Percentiles rank a stretch among this genome's conserved stretches.
These are phyloP conservation scores for Glycine soja DNA, from an alignment of 306 rosid species.

Conservation along the genomic window DNA sequence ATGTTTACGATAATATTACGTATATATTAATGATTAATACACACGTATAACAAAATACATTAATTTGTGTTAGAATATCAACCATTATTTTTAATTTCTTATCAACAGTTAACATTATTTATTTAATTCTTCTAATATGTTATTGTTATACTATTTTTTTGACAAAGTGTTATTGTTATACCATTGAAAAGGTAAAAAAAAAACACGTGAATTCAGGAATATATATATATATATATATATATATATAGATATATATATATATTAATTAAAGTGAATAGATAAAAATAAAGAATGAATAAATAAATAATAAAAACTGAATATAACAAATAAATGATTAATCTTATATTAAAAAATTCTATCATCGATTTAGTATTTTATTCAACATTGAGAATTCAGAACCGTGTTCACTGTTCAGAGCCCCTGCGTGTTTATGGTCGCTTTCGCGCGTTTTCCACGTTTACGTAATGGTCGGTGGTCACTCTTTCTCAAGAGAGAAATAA, in stretches of 20 bases:
- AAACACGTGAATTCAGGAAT: neutral
- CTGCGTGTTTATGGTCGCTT: constrained; percentile 17
- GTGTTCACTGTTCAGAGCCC: constrained; percentile 20
- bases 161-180: too few species aligned
- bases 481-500: neutral
- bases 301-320: neutral
- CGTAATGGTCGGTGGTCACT: constrained; percentile 33
- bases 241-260: too few species aligned
- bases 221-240: too few species aligned
- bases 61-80: neutral
- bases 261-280: neutral
- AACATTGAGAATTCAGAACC: constrained; percentile 16
- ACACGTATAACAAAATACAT: neutral
- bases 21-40: neutral
- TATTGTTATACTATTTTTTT: neutral
- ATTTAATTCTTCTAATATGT: neutral
- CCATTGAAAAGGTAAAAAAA: too few species aligned
- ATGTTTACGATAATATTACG: neutral
- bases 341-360: too few species aligned
- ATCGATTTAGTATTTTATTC: neutral
- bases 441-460: constrained; percentile 39
- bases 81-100: too few species aligned
- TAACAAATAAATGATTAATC: neutral
- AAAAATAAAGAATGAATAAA: neutral
- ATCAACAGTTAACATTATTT: neutral